A percentile compares a stretch with the other conserved stretches of the same genome.
Evolutionary conservation across 805 yeast genomes (phyloP).

Genomic region (Danielia reshetovae): DNA sequence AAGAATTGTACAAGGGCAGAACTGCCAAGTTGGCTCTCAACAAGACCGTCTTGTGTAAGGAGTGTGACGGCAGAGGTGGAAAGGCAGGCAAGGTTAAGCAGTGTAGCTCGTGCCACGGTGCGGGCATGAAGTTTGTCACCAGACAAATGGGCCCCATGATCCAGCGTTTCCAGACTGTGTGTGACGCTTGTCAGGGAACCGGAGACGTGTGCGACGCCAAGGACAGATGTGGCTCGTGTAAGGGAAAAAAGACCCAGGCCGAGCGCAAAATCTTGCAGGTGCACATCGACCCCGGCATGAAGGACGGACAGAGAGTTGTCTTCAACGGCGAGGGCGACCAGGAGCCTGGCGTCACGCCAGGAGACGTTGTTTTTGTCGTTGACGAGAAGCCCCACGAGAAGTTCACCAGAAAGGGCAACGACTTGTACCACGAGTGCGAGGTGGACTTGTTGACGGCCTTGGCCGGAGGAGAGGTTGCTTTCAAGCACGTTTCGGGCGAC

Average conservation of each 20-base stretch:
- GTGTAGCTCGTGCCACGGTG: slow-evolving; percentile 86
- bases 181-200: slow-evolving; percentile 88
- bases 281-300: slow-evolving; percentile 96
- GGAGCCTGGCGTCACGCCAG: slow-evolving; percentile 91
- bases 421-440: slow-evolving; percentile 79
- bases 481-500: slow-evolving; percentile 90
- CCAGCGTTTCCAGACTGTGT: slow-evolving; percentile 93
- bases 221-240: slow-evolving; percentile 84
- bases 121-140: slow-evolving; percentile 85
- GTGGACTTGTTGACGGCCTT: slow-evolving; percentile 90
- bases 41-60: slow-evolving; percentile 82
- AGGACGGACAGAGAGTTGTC: slow-evolving; percentile 83
- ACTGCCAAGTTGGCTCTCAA: slow-evolving; percentile 90
- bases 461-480: slow-evolving; percentile 89
- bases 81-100: slow-evolving; percentile 83
- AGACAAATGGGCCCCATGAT: slow-evolving; percentile 99
- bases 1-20: slow-evolving; percentile 92
- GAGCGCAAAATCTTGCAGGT: slow-evolving; percentile 95
- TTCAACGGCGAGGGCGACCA: slow-evolving; percentile 98
- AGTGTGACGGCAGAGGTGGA: slow-evolving; percentile 96
- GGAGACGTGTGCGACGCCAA: slow-evolving; percentile 86
- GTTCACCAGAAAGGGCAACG: slow-evolving; percentile 87
- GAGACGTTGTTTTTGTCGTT: slow-evolving; percentile 90
- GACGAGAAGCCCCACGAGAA: slow-evolving; percentile 83
- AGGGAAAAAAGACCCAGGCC: slow-evolving; percentile 79